Evolutionary conservation across 2,329 filamentous ascomycete species (phyloP).

Genomic region (Geosmithia flava): DNA sequence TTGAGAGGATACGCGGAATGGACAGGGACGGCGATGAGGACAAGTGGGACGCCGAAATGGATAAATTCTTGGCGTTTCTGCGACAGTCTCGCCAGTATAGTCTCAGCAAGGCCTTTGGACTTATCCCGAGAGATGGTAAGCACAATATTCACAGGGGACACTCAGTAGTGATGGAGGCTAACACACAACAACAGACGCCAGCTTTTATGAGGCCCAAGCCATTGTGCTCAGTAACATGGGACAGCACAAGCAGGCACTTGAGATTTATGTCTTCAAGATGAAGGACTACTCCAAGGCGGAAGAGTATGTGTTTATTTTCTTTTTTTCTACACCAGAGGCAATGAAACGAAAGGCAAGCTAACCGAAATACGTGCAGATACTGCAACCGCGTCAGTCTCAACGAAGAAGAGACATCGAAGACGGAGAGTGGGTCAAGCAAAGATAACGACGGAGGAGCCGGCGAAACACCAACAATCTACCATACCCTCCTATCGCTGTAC

Average conservation of each 20-base stretch:
- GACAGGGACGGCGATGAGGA: slow-evolving; percentile 29
- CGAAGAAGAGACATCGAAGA: slow-evolving; percentile 24
- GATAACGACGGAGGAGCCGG: not conserved
- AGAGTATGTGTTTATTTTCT: slow-evolving; percentile 47
- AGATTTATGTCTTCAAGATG: slow-evolving; percentile 95
- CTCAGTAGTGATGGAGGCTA: not conserved
- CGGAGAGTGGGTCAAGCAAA: slow-evolving; percentile 28
- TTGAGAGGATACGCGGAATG: slow-evolving; percentile 42
- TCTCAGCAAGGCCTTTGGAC: slow-evolving; percentile 59
- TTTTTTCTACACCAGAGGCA: not conserved
- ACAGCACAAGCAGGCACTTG: slow-evolving; percentile 87
- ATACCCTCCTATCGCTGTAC: slow-evolving; percentile 81
- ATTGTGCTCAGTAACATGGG: slow-evolving; percentile 92
- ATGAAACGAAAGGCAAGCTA: not conserved
- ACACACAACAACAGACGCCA: slow-evolving; percentile 44
- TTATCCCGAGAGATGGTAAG: slow-evolving; percentile 70
- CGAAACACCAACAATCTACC: slow-evolving; percentile 66
- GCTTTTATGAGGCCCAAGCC: slow-evolving; percentile 81
- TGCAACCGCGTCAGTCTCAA: slow-evolving; percentile 77
- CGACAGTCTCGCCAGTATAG: slow-evolving; percentile 71
- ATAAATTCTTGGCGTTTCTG: slow-evolving; percentile 62
- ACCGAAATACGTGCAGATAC: slow-evolving; percentile 40
- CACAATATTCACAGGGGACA: not conserved
- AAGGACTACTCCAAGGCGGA: slow-evolving; percentile 81
- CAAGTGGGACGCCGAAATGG: slow-evolving; percentile 45